phyloP scores from a whole-genome alignment of 495 filamentous ascomycete genomes.

The Platismatia glauca region DNA sequence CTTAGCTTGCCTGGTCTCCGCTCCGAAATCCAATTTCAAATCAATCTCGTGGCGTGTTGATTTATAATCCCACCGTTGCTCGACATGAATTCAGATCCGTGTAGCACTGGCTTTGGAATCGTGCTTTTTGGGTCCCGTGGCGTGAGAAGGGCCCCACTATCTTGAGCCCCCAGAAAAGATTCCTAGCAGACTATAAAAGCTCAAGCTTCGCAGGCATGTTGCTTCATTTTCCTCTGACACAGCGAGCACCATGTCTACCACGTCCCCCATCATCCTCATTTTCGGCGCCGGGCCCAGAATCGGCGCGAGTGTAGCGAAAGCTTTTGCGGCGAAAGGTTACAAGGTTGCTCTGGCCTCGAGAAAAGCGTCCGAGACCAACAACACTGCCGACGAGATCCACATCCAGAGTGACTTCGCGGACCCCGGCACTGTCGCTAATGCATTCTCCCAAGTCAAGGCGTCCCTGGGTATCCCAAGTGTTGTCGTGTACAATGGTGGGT shows the following conservation, averaged over 20 bases:
- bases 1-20: background rate
- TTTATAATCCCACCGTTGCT: background rate
- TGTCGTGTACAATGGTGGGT: conserved; percentile 7
- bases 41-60: background rate
- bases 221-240: background rate
- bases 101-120: background rate
- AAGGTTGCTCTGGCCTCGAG: conserved; percentile 5
- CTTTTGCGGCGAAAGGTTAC: conserved; percentile 4
- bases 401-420: conserved; percentile 2
- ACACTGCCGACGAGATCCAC: background rate
- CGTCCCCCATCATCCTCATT: conserved; percentile 6
- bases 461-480: background rate
- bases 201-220: background rate
- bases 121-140: too few species aligned
- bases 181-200: background rate
- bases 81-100: background rate
- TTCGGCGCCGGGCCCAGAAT: conserved; percentile 5
- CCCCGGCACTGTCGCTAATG: background rate
- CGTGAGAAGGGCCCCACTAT: background rate
- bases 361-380: conserved; percentile 1
- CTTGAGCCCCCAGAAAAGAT: background rate
- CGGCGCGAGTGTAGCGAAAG: background rate
- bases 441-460: conserved; percentile 5
- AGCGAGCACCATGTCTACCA: background rate
- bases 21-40: background rate